Percentiles rank a stretch among this genome's conserved stretches.
These are phyloP conservation scores for sweet orange (Citrus sinensis) DNA, from an alignment of 345 rosid genomes.

Conservation along the genomic window DNA sequence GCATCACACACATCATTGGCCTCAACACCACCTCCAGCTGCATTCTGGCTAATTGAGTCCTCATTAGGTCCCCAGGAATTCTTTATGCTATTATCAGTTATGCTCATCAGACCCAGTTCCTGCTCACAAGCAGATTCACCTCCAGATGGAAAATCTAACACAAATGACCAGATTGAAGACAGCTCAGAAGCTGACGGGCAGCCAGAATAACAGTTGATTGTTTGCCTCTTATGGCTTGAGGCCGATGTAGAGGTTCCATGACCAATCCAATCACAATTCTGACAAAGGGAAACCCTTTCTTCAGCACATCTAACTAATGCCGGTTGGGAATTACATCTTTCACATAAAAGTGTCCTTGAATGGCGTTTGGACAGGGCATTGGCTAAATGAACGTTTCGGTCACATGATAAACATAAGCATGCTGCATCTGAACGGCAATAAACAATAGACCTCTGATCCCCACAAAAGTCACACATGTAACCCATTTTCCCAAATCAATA, in stretches of 20 bases:
- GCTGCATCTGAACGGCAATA: conserved; percentile 97
- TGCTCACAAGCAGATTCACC: conserved; percentile 69
- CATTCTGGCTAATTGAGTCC: conserved; percentile 28
- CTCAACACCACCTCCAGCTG: conserved; percentile 28
- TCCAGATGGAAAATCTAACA: conserved; percentile 41
- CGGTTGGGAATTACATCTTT: conserved; percentile 85
- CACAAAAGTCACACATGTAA: conserved; percentile 88
- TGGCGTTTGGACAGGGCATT: conserved; percentile 91
- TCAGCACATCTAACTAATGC: conserved; percentile 75
- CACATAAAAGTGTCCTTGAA: conserved; percentile 81
- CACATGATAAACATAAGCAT: conserved; percentile 91
- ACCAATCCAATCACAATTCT: conserved; percentile 87
- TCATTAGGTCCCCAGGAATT: conserved; percentile 34
- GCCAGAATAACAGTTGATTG: conserved; percentile 75
- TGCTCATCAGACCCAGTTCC: conserved; percentile 86
- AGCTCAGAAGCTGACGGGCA: conserved; percentile 91
- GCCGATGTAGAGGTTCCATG: conserved; percentile 57
- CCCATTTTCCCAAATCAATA: conserved; percentile 56
- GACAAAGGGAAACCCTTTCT: conserved; percentile 88
- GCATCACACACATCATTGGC: conserved; percentile 11
- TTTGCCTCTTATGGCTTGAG: conserved; percentile 67
- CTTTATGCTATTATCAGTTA: conserved; percentile 42
- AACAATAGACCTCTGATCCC: conserved; percentile 85
- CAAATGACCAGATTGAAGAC: conserved; percentile 87
- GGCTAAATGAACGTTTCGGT: conserved; percentile 88